Evolutionary conservation across 2,329 filamentous ascomycete genomes (phyloP).

Genomic region (Tricladium varicosporioides): DNA sequence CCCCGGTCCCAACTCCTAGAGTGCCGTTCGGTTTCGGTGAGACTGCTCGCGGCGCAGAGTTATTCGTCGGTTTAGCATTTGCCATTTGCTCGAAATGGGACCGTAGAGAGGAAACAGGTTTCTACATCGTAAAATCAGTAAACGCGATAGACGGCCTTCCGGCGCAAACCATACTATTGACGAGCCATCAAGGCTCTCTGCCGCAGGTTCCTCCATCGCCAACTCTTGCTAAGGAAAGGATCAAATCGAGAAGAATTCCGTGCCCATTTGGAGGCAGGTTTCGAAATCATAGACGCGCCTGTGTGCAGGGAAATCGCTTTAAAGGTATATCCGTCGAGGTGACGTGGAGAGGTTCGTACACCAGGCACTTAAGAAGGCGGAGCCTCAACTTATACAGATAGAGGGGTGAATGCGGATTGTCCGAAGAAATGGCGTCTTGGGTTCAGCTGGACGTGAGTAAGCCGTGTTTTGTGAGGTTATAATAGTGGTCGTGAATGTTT

Average conservation of each 20-base stretch:
- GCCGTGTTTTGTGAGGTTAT: too few relatives aligned
- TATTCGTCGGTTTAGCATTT: constrained; percentile 42
- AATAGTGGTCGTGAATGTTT: too few relatives aligned
- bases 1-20: constrained; percentile 16
- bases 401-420: constrained; percentile 8
- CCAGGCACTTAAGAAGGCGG: constrained; percentile 12
- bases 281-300: constrained; percentile 16
- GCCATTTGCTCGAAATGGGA: constrained; percentile 80
- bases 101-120: constrained; percentile 77
- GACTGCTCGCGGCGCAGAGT: constrained; percentile 24
- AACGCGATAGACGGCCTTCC: not conserved
- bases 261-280: constrained; percentile 22
- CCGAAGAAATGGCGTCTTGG: not conserved
- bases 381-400: constrained; percentile 13
- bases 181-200: constrained; percentile 69
- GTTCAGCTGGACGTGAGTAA: not conserved
- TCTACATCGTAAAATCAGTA: constrained; percentile 44
- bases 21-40: constrained; percentile 28
- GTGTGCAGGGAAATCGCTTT: not conserved
- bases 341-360: constrained; percentile 7
- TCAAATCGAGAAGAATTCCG: constrained; percentile 12
- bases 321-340: not conserved
- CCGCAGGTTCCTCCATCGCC: constrained; percentile 43
- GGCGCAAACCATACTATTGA: constrained; percentile 59
- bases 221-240: constrained; percentile 14